Evolutionary conservation across 768 basidiomycete genomes (phyloP).

Genomic region (Kondoa subrosea): DNA sequence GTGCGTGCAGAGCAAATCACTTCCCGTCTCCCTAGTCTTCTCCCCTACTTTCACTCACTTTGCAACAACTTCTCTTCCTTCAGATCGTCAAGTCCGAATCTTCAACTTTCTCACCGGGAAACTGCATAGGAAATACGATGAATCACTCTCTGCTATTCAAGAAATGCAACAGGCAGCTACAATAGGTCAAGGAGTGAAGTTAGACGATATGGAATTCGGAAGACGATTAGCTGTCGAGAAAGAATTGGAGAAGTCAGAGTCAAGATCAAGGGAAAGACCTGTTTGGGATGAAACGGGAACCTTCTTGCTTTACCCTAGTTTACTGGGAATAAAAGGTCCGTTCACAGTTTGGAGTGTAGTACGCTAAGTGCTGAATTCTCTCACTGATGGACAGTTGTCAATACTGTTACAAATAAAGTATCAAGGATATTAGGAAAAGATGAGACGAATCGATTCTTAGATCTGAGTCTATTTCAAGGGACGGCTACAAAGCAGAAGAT

Average conservation of each 20-base stretch:
- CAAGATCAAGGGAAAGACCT: conserved; percentile 51
- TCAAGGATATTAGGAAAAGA: conserved; percentile 78
- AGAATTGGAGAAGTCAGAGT: conserved; percentile 53
- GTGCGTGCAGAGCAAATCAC: conserved; percentile 59
- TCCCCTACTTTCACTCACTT: conserved; percentile 80
- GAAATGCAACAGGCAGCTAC: conserved; percentile 99
- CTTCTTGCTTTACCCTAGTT: conserved; percentile 79
- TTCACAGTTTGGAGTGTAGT: not conserved
- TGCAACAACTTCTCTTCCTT: conserved; percentile 68
- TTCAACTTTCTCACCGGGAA: conserved; percentile 85
- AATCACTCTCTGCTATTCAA: conserved; percentile 75
- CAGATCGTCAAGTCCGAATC: conserved; percentile 81
- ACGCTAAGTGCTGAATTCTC: not conserved
- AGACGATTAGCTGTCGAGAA: conserved; percentile 78
- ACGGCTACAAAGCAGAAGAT: conserved; percentile 71
- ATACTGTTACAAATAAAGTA: conserved; percentile 84
- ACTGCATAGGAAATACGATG: conserved; percentile 81
- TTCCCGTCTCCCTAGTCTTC: conserved; percentile 76
- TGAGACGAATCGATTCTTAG: conserved; percentile 75
- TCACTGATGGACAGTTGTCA: conserved; percentile 52
- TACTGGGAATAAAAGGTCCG: conserved; percentile 86
- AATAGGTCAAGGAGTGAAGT: conserved; percentile 35
- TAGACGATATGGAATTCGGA: conserved; percentile 99
- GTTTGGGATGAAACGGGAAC: conserved; percentile 98
- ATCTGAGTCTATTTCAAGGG: conserved; percentile 80